Evolutionary conservation across 2,329 filamentous ascomycete species (phyloP), one percentile per base, ranked within the genome.

Genomic region (Talaromyces sp.): DNA sequence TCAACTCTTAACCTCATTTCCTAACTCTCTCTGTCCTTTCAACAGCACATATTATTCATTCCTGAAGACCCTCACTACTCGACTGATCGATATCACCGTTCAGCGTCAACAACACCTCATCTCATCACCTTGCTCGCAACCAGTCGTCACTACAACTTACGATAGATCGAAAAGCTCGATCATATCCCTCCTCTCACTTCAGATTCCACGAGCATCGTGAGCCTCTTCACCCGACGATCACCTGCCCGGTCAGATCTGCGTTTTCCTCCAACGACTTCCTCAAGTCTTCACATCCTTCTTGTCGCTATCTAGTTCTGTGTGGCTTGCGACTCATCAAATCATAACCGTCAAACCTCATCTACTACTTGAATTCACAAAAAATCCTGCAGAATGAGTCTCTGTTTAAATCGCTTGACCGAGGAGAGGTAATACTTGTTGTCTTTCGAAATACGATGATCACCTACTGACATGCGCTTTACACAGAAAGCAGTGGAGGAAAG

Each of bases 401-500:
- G 65, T 51, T 49, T 67, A 3, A 67, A 67, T 40, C 61, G 65
- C 11, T 49, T 67, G 10, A 67, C 65, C 3, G 65, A 67, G 40
- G 65, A 67, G 38, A 60, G 65, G 65, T 67, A 36, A 47, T 31
- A 17, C 13, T 7, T 15, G 13, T 29, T 51, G n/a, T 58, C 25
- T 19, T 54, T 22, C 17, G 25, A 19, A 29, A n/a, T 17, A 27
- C 15, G 27, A 49, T 29, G 29, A 40, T 6, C 15, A 29, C 22
- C 7, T 56, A 31, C 61, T 63, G 10, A 63, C 51, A 34, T 25
- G n/a, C 22, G 7, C 49, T 58, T 10, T 6, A n/a, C 60, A 49
- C 72, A 97, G 93, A 69, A 98, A 97, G 82, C 92, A 97, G 81
- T 99, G 95, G 95, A 89, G 95, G 70, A 89, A 89, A 76, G 94